Evolutionary conservation across 768 basidiomycete species (phyloP).

Genomic region (Cubamyces sp.): DNA sequence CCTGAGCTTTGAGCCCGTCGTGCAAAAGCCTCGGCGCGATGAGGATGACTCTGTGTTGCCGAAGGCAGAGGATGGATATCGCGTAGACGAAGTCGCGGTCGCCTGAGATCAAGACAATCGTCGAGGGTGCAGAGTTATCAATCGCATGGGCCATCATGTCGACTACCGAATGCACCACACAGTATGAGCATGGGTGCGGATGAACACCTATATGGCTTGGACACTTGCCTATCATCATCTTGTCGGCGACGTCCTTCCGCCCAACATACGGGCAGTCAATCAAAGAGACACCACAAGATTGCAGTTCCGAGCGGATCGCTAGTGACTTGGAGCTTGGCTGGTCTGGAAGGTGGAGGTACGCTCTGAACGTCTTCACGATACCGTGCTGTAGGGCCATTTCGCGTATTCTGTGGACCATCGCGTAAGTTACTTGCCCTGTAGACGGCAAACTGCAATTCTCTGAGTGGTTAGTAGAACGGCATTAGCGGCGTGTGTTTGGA

Average conservation of each 20-base stretch:
- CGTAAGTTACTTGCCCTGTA: constrained; percentile 41
- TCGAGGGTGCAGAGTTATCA: constrained; percentile 56
- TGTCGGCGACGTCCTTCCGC: constrained; percentile 44
- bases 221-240: constrained; percentile 52
- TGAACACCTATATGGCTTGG: background rate
- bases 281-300: constrained; percentile 53
- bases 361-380: constrained; percentile 52
- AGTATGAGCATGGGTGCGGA: background rate
- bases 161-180: constrained; percentile 41
- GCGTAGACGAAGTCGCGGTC: constrained; percentile 72
- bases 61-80: constrained; percentile 33
- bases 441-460: constrained; percentile 45
- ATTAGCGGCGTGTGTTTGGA: background rate
- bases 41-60: constrained; percentile 24
- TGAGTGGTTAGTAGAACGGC: constrained; percentile 12
- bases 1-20: constrained; percentile 55
- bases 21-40: constrained; percentile 41
- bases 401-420: constrained; percentile 48
- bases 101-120: constrained; percentile 65
- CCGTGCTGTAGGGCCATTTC: constrained; percentile 52
- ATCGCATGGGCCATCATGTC: constrained; percentile 72
- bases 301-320: constrained; percentile 45
- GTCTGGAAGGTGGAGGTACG: constrained; percentile 54
- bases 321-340: constrained; percentile 40
- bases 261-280: constrained; percentile 35